Evolutionary conservation across 1,284 basidiomycete genomes (phyloP), one percentile per base, ranked within the genome.

Genomic region (Tilletia walkeri): DNA sequence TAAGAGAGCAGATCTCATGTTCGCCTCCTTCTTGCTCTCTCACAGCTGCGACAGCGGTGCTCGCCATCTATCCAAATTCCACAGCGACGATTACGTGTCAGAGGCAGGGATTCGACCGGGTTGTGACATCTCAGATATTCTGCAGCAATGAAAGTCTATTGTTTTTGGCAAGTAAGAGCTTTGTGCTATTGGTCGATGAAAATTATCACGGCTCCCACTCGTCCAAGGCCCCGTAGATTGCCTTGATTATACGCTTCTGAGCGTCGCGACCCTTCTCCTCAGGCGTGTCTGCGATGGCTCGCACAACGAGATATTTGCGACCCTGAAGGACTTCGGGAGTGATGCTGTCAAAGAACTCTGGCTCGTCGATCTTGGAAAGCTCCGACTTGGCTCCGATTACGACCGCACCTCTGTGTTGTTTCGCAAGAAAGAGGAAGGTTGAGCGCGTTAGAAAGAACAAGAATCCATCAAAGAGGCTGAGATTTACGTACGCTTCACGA

Each of bases 241-340:
- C 92, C 75, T 87, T 87, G 50, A 93, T 89, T 53, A 95, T 89
- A 61, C 91, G 86, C 78, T 89, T 89, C 83, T 97, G 94, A 0
- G 90, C 89, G 48, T 92, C 88, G 53, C 85, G 78, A 0, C 88
- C 88, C 18, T 87, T 89, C 85, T 94, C 91, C 12, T 81, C 84
- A 88, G 72, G 45, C 68, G 83, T 84, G 61, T 59, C 70, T 9
- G 71, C 72, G 50, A 86, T 84, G 38, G 77, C 80, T 69, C 87
- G 80, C 12, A 96, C 87, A 49, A 94, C 90, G 66, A 95, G 86
- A 83, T 95, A 93, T 84, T 95, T 95, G 76, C 94, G 88, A 2
- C 93, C 92, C 2, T 88, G 89, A 47, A 96, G 86, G 24, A 95
- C 86, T 36, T 88, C 88, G 68, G 91, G 89, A 7, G 82, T 79